Evolutionary conservation across 2,329 filamentous ascomycete genomes (phyloP).

Genomic region (Pseudocercospora fijiensis): DNA sequence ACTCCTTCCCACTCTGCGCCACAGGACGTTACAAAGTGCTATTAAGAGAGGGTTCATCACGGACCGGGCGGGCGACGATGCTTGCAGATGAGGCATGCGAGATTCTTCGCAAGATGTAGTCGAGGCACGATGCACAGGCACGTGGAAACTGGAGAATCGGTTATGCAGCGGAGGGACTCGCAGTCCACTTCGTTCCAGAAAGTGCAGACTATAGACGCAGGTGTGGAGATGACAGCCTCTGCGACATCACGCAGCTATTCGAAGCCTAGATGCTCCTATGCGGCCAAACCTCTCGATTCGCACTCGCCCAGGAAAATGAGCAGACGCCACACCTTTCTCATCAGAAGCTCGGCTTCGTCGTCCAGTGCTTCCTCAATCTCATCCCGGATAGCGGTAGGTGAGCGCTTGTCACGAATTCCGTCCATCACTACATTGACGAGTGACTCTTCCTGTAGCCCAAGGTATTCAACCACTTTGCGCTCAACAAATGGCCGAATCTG

Average conservation of each 20-base stretch:
- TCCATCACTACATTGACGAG: constrained; percentile 90
- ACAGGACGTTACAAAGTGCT: too few species aligned
- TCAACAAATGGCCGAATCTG: constrained; percentile 93
- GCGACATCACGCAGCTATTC: neutral
- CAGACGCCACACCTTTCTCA: constrained; percentile 82
- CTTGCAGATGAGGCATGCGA: too few species aligned
- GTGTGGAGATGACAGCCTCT: neutral
- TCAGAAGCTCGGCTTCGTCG: constrained; percentile 88
- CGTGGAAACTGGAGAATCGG: too few species aligned
- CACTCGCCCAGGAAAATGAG: constrained; percentile 29
- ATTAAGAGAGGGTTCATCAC: too few species aligned
- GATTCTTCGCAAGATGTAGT: too few species aligned
- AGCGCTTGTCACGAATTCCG: constrained; percentile 75
- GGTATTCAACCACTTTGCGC: constrained; percentile 95
- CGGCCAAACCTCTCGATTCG: constrained; percentile 20
- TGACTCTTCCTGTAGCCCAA: constrained; percentile 94
- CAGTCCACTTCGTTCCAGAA: neutral
- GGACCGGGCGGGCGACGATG: too few species aligned
- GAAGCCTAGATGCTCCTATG: neutral
- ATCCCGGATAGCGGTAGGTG: constrained; percentile 66
- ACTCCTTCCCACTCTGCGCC: too few species aligned
- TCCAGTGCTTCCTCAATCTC: constrained; percentile 88
- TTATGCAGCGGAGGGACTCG: neutral
- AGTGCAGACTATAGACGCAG: neutral
- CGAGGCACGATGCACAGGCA: too few species aligned